Evolutionary conservation across 2,329 filamentous ascomycete species (phyloP), one percentile per base, ranked within the genome.

Genomic region (Paramyrothecium roridum): DNA sequence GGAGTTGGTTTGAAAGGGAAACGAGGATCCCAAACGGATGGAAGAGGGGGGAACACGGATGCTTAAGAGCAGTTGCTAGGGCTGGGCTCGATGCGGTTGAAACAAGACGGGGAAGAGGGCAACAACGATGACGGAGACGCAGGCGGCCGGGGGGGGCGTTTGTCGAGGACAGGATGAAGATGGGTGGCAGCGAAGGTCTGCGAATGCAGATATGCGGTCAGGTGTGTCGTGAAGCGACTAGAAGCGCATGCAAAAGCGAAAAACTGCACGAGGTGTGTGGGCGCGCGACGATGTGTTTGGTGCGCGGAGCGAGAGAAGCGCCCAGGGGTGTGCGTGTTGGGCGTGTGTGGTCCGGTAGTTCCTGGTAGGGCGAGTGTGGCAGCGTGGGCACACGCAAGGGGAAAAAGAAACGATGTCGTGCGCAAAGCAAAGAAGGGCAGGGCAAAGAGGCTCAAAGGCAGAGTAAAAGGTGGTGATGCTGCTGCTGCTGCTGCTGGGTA

Each of bases 1-100:
- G 48, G 58, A 56, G 57, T 60, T 48, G 61, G 50, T 26, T 19
- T 10, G 26, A 30, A 30, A 30, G 26, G 26, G 26, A 30, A 30
- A 30, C 26, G 34, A 54, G 17, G 56, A 56, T 56, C 49, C 47
- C 22, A 53, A 52, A 50, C 47, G 53, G 19, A n/a, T 16, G 46
- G 48, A 11, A 22, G 12, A 22, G 30, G 49, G 50, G 37, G 37
- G 37, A 43, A 43, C 13, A 43, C 37, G 37, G 37, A 17, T 43
- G 13, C 37, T 43, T 43, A 43, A 43, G 37, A 43, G 13, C n/a
- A 30, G 26, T 30, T 30, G 26, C 26, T 30, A 30, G 26, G 26
- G 26, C 26, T 30, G 26, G 26, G 26, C 26, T 30, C 10, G 26
- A 30, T 30, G 26, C 26, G 16, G 46, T 21, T 23, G 46, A 48